Evolutionary conservation across 2,329 filamentous ascomycete genomes (phyloP), one percentile per base, ranked within the genome.

Genomic region (Colletotrichum paranaense): DNA sequence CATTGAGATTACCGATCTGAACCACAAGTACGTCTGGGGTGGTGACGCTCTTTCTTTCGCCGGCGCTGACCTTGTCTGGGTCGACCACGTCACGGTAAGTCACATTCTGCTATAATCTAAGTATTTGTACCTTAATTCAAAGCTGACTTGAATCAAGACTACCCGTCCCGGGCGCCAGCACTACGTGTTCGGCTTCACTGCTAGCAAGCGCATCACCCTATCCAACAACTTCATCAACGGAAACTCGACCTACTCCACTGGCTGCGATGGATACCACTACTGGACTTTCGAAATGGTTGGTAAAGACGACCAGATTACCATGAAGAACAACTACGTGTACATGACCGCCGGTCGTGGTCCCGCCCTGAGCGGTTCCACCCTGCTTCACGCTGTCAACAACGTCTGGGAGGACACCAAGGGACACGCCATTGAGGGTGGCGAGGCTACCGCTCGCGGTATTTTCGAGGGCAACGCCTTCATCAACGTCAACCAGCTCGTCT

Each of bases 361-460:
- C 5, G 78, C 78, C 5, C 76, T 80, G 1, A 78, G 75, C n/a
- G 77, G 77, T 22, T 76, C 70, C 19, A 79, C 78, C 0, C 76
- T 80, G 57, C 76, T 80, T 66, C 79, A 80, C 68, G 78, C 79
- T 4, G 77, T 80, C 42, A 80, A 80, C 75, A 80, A 78, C 53
- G 77, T 80, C 3, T 80, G 78, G 77, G 30, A 64, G 9, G 76
- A 77, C 22, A 78, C 74, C 59, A 76, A 76, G 11, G 79, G 79
- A 5, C 79, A 80, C 59, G 73, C 76, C 4, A 74, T 80, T 26
- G 78, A 80, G 72, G 78, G 78, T 5, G 77, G 73, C 14, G 74
- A 72, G 1, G 64, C 67, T 1, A 58, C 30, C 12, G 79, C 75
- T 19, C 76, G 75, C 64, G 79, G 69, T 6, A 62, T 80, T 4